Conservation (phyloP, 108 stramenopile genomes). For the Cyclotella cryptica region DNA sequence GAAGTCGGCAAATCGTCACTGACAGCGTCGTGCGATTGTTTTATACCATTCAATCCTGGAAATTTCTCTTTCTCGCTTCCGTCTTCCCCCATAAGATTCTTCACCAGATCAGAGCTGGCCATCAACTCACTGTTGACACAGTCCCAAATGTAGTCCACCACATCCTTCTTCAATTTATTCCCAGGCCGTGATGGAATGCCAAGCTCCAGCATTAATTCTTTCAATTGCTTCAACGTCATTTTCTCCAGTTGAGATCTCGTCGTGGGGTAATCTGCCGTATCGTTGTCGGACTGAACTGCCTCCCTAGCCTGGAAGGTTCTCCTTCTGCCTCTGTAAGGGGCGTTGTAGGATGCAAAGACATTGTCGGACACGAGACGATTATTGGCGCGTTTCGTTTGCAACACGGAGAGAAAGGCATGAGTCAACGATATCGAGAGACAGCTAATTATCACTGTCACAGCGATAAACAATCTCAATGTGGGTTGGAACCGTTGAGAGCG, state of each 20-base stretch:
- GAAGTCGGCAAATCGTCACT: neutral
- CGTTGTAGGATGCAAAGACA: too few relatives aligned
- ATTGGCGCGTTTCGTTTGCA: too few relatives aligned
- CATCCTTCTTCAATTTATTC: constrained; percentile 69
- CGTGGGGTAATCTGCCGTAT: neutral
- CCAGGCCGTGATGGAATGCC: constrained; percentile 7
- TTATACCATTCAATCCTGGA: neutral
- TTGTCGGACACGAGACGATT: too few relatives aligned
- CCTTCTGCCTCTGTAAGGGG: too few relatives aligned
- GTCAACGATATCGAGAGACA: too few relatives aligned
- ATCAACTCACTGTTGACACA: constrained; percentile 1
- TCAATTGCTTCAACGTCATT: constrained; percentile 78
- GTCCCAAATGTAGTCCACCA: constrained; percentile 58
- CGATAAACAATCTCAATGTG: too few relatives aligned
- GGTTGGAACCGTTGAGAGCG: too few relatives aligned
- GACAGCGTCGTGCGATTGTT: neutral
- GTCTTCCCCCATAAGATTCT: neutral
- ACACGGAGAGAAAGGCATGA: too few relatives aligned
- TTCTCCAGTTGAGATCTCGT: constrained; percentile 40
- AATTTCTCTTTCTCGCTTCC: too few relatives aligned
- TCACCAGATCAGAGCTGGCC: neutral
- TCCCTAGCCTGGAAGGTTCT: too few relatives aligned
- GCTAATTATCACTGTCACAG: too few relatives aligned
- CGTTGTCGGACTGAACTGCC: too few relatives aligned
- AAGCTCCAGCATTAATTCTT: constrained; percentile 48